These are phyloP conservation scores for Cytospora piceicola DNA, from an alignment of 2,329 filamentous ascomycete genomes.

Conservation along the genomic window DNA sequence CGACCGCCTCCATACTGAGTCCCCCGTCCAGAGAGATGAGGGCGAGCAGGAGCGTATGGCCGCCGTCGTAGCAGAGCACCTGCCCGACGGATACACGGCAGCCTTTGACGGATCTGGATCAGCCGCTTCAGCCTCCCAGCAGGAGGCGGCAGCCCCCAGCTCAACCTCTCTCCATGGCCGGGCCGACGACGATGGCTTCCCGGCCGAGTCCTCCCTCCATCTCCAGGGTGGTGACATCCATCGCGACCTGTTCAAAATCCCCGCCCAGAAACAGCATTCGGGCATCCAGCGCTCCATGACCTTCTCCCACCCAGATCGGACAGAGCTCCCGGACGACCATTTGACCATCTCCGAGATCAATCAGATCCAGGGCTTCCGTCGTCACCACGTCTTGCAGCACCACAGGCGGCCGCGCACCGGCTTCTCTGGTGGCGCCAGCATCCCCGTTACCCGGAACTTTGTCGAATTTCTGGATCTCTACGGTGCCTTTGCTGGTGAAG, in stretches of 20 bases:
- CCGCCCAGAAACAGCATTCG: conserved; percentile 47
- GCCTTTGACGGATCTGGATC: conserved; percentile 34
- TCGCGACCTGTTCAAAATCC: conserved; percentile 76
- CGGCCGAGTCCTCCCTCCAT: conserved; percentile 66
- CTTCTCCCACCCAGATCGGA: conserved; percentile 29
- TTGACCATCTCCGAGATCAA: conserved; percentile 42
- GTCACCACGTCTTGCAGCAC: conserved; percentile 48
- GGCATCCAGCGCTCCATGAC: conserved; percentile 39
- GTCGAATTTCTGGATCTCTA: conserved; percentile 78
- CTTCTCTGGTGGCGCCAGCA: conserved; percentile 33
- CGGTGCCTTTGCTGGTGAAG: conserved; percentile 76
- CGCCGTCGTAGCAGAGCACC: conserved; percentile 39
- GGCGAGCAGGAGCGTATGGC: conserved; percentile 26
- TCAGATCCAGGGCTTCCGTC: conserved; percentile 54
- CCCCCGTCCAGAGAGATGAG: conserved; percentile 25
- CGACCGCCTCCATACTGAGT: conserved; percentile 24
- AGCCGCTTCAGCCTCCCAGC: background rate
- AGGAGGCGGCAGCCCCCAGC: background rate
- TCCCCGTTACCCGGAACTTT: conserved; percentile 68
- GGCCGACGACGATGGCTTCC: conserved; percentile 25
- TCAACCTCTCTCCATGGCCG: background rate
- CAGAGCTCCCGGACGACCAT: conserved; percentile 28
- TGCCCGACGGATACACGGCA: conserved; percentile 42
- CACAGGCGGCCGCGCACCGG: conserved; percentile 34
- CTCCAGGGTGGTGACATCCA: conserved; percentile 80